phyloP scores from a whole-genome alignment of 2,329 filamentous ascomycete genomes.

The Fusarium tuaranense region DNA sequence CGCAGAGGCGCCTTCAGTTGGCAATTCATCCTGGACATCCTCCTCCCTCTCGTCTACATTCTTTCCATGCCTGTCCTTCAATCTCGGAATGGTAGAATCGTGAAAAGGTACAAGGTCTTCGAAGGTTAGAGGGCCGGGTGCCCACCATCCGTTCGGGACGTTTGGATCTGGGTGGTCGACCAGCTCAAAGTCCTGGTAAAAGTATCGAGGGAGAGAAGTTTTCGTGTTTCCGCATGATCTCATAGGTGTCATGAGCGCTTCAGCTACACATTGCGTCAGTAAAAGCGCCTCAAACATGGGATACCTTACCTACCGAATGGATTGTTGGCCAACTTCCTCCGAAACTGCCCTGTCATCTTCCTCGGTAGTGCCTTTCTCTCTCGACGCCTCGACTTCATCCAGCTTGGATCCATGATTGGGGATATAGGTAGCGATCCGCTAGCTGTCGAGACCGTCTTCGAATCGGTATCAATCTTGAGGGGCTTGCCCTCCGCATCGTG shows the following conservation, averaged over 20 bases:
- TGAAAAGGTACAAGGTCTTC: constrained; percentile 37
- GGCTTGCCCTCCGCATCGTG: constrained; percentile 44
- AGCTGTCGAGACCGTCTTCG: constrained; percentile 59
- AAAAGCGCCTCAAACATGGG: background rate
- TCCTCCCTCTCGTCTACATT: background rate
- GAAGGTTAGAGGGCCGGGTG: constrained; percentile 59
- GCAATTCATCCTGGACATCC: background rate
- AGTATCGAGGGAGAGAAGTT: constrained; percentile 66
- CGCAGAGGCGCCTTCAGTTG: background rate
- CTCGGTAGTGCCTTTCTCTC: constrained; percentile 52
- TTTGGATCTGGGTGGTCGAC: constrained; percentile 67
- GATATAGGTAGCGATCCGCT: constrained; percentile 64
- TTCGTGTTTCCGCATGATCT: constrained; percentile 66
- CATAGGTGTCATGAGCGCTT: constrained; percentile 70
- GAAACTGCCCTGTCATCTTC: constrained; percentile 59
- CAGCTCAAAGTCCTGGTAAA: constrained; percentile 72
- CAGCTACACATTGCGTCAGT: constrained; percentile 57
- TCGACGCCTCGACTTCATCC: constrained; percentile 49
- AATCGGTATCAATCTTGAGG: constrained; percentile 52
- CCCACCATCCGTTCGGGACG: constrained; percentile 64
- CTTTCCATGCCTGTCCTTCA: too few species aligned
- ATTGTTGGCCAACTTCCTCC: constrained; percentile 70
- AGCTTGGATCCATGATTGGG: constrained; percentile 65
- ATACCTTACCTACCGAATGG: constrained; percentile 66
- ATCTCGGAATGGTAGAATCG: background rate